Conservation (phyloP, 2,329 filamentous ascomycete species). For the Aphanoascus verrucosus region DNA sequence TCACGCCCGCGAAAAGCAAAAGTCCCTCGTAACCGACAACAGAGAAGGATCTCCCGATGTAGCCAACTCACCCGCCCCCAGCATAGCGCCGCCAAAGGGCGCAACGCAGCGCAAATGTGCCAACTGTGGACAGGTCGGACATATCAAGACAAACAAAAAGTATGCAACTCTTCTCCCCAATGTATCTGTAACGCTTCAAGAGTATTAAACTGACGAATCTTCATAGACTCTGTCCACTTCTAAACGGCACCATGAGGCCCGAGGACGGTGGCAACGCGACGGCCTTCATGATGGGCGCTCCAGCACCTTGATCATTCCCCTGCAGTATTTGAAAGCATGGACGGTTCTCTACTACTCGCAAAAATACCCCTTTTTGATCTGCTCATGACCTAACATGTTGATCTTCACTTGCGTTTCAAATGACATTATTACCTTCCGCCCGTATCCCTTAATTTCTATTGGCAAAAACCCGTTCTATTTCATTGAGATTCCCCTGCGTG, state of each 20-base stretch:
- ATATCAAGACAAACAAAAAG: constrained; percentile 99
- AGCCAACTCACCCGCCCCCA: constrained; percentile 35
- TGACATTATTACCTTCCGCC: too few species aligned
- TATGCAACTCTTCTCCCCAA: constrained; percentile 32
- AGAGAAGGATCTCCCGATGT: constrained; percentile 36
- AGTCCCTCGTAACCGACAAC: constrained; percentile 44
- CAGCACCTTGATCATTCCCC: constrained; percentile 15
- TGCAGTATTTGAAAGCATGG: background rate
- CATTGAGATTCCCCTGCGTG: too few species aligned
- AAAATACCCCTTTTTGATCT: too few species aligned
- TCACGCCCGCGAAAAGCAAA: constrained; percentile 81
- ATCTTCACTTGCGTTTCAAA: too few species aligned
- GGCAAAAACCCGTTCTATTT: too few species aligned
- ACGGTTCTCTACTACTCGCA: too few species aligned
- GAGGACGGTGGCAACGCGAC: constrained; percentile 38
- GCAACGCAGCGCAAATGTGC: constrained; percentile 75
- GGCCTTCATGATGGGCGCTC: constrained; percentile 40
- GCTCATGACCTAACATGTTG: too few species aligned
- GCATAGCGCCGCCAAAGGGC: constrained; percentile 43
- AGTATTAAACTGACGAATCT: constrained; percentile 16
- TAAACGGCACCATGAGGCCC: constrained; percentile 68
- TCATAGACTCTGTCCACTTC: constrained; percentile 64
- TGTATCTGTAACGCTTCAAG: background rate
- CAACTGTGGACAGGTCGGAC: constrained; percentile 90
- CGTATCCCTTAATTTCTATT: too few species aligned